Evolutionary conservation across 2,329 filamentous ascomycete species (phyloP), one percentile per base, ranked within the genome.

Genomic region (Calonectria pseudoreteaudii): DNA sequence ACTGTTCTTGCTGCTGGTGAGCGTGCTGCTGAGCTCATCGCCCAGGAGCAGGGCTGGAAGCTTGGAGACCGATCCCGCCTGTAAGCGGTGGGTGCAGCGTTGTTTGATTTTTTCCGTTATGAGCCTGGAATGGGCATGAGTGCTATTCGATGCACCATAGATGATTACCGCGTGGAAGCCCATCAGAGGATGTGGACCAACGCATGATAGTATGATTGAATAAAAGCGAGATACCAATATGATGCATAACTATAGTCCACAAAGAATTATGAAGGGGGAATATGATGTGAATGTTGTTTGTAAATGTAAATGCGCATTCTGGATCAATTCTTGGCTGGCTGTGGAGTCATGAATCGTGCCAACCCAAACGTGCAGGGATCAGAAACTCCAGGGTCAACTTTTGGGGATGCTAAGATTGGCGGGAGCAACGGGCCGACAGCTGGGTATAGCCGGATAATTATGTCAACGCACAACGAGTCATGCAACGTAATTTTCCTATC

Each of bases 1-100:
- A 98, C 95, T 1, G 95, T 98, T 7, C 85, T 98, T 82, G 93
- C 91, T 68, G 91, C 97, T 80, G 95, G 94, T 10, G 95, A 98
- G 90, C 90, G 94, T 71, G 93, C 92, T 8, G 95, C 95, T 0
- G 95, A 98, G 88, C 85, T 98, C 83, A 93, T 98, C 75, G 85
- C 85, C 82, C 93, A 93, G 36, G 89, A 93, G 82, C 92, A 95
- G 77, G 94, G 84, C 58, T 86, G 84, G 84, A 85, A 84, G 80
- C 80, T 80, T 28, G 78, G 78, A 41, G 78, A 78, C 74, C 78
- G 77, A 67, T 78, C 84, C 50, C 80, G 81, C 68, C 77, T 85
- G 78, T 85, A 82, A 79, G 65, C 26, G 41, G n/a, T 26, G 18
- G 34, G 8, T 31, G 44, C 52, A 38, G 53, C 26, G 28, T 28